These are phyloP conservation scores for Carex cristatella DNA, from an alignment of 176 grass and related monocot species.

Conservation along the genomic window DNA sequence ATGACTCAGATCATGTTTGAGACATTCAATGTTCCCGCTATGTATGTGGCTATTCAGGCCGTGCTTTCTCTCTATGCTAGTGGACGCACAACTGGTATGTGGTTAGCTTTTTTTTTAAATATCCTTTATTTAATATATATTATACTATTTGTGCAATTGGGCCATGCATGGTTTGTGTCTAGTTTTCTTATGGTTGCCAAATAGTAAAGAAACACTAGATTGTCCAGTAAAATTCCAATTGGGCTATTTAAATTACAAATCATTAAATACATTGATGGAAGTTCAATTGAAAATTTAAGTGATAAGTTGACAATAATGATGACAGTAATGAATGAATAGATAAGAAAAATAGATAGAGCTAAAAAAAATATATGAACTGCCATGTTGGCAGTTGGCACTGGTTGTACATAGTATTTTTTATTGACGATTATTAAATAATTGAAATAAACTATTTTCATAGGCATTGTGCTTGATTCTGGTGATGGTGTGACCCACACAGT, in stretches of 20 bases:
- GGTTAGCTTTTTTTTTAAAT: not conserved
- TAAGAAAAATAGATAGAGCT: not conserved
- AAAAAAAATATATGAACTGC: not conserved
- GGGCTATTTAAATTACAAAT: not conserved
- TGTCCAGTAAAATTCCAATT: not conserved
- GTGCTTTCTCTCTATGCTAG: conserved; percentile 83
- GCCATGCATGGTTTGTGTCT: not conserved
- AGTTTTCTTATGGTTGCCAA: not conserved
- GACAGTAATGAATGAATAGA: not conserved
- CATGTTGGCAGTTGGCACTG: not conserved
- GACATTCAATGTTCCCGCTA: conserved; percentile 67
- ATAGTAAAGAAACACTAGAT: not conserved
- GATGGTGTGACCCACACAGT: conserved; percentile 89
- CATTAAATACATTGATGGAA: not conserved
- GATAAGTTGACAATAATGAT: not conserved
- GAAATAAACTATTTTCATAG: conserved; percentile 19
- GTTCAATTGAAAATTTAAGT: not conserved
- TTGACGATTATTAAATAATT: not conserved
- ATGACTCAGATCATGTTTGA: conserved; percentile 99
- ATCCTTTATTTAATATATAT: not conserved
- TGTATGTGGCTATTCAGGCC: conserved; percentile 83
- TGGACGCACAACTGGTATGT: conserved; percentile 71
- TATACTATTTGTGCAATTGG: not conserved
- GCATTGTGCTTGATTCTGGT: conserved; percentile 85
- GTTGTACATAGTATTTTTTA: not conserved